Conservation (phyloP, 2,329 filamentous ascomycete species). For the Endocalyx cinctus region DNA sequence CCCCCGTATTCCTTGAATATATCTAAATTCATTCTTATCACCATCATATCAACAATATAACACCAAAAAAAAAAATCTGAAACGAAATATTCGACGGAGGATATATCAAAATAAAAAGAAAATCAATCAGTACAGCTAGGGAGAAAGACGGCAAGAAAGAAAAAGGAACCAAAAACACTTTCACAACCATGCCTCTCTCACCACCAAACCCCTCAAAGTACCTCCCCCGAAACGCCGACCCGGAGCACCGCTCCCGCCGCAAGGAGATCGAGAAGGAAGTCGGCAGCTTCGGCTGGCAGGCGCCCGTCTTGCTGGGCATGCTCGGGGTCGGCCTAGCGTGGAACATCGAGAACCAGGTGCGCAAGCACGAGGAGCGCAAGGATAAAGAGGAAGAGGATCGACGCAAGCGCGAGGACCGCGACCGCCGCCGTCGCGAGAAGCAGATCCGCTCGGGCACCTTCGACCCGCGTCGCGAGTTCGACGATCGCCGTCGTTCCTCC, state of each 20-base stretch:
- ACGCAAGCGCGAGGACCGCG: slow-evolving; percentile 14
- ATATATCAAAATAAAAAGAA: no score
- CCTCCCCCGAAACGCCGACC: slow-evolving; percentile 33
- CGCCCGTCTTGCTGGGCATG: slow-evolving; percentile 22
- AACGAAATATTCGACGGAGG: no score
- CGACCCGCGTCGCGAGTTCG: slow-evolving; percentile 1
- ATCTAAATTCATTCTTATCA: no score
- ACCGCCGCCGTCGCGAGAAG: slow-evolving; percentile 10
- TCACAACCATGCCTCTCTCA: no score
- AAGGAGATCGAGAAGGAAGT: slow-evolving; percentile 36
- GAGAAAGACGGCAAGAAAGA: no score
- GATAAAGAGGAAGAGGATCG: slow-evolving; percentile 20
- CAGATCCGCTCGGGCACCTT: slow-evolving; percentile 6
- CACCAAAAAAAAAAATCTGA: no score
- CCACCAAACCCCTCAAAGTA: slow-evolving; percentile 25
- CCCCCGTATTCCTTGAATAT: no score
- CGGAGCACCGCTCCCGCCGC: slow-evolving; percentile 29
- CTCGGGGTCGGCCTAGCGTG: slow-evolving; percentile 34
- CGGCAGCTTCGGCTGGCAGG: slow-evolving; percentile 38
- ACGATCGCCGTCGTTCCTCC: no score
- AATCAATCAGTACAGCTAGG: no score
- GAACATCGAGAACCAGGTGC: slow-evolving; percentile 36
- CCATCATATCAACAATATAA: no score
- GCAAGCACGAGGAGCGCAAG: slow-evolving; percentile 27
- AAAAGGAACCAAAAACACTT: no score